These are phyloP conservation scores for Hypholoma sublateritium DNA, from an alignment of 768 basidiomycete genomes.

Conservation along the genomic window DNA sequence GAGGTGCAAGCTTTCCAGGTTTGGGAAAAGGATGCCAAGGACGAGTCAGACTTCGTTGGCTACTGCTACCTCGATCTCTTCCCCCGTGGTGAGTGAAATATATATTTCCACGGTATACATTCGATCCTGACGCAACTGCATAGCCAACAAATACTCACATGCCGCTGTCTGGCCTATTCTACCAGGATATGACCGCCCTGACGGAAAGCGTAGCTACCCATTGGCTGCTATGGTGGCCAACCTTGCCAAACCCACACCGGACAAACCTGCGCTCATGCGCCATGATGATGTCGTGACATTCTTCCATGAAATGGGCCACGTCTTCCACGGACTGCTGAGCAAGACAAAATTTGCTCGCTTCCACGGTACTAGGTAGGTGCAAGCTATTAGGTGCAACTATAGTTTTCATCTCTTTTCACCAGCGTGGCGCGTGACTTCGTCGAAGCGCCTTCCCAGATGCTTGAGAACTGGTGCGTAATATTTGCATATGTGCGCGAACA, in stretches of 20 bases:
- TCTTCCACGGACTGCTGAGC: slow-evolving; percentile 70
- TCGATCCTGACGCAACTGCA: neutral
- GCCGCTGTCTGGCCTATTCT: slow-evolving; percentile 84
- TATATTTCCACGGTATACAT: neutral
- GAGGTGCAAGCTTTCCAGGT: slow-evolving; percentile 86
- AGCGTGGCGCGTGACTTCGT: slow-evolving; percentile 81
- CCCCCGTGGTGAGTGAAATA: slow-evolving; percentile 60
- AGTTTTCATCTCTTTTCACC: neutral
- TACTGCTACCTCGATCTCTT: slow-evolving; percentile 89
- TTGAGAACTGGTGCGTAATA: slow-evolving; percentile 75
- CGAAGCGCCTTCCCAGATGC: slow-evolving; percentile 90
- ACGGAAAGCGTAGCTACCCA: slow-evolving; percentile 69
- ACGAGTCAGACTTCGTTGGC: slow-evolving; percentile 73
- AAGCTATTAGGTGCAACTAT: neutral
- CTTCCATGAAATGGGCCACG: slow-evolving; percentile 89
- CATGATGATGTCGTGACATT: slow-evolving; percentile 88
- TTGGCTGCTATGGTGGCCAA: slow-evolving; percentile 88
- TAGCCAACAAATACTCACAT: slow-evolving; percentile 80
- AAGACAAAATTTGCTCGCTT: slow-evolving; percentile 72
- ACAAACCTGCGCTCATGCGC: slow-evolving; percentile 82
- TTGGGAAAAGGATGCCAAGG: slow-evolving; percentile 77
- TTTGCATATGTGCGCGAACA: neutral
- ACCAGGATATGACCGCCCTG: slow-evolving; percentile 56
- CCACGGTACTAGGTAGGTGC: slow-evolving; percentile 68
- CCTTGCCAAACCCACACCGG: slow-evolving; percentile 80